A percentile compares a stretch with the other conserved stretches of the same genome.
These are phyloP conservation scores for Cicer judaicum DNA, from an alignment of 306 rosid species.

Conservation along the genomic window DNA sequence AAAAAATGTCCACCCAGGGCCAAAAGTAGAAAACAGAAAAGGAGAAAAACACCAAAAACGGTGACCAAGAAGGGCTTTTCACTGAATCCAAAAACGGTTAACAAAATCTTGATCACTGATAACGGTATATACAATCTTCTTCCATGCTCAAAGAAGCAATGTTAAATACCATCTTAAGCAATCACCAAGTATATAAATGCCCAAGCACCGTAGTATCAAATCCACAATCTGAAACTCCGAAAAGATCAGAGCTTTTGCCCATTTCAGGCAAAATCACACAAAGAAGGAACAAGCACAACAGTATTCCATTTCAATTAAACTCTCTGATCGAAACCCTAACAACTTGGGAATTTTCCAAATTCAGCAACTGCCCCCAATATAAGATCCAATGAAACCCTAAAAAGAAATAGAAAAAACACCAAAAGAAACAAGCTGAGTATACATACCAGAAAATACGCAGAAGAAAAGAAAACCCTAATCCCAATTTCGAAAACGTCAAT, in stretches of 20 bases:
- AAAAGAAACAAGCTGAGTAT: conserved; percentile 35
- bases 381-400: conserved; percentile 55
- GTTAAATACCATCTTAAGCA: conserved; percentile 56
- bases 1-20: conserved; percentile 54
- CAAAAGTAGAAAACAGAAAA: conserved; percentile 16
- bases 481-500: not conserved
- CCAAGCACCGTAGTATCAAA: conserved; percentile 46
- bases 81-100: conserved; percentile 37
- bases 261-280: conserved; percentile 38
- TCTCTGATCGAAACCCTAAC: conserved; percentile 46
- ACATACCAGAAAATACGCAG: conserved; percentile 12
- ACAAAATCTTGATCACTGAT: conserved; percentile 53
- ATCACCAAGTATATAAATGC: conserved; percentile 57
- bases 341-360: conserved; percentile 43
- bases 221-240: conserved; percentile 34
- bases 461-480: conserved; percentile 48
- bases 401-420: conserved; percentile 14
- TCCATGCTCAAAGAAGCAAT: conserved; percentile 62
- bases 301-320: conserved; percentile 40
- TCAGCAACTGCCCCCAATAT: conserved; percentile 39
- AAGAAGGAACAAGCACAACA: conserved; percentile 42
- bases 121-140: conserved; percentile 66
- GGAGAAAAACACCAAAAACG: conserved; percentile 37
- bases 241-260: conserved; percentile 47
- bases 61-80: conserved; percentile 42